Percentiles rank a stretch among this genome's conserved stretches.
phyloP scores from a whole-genome alignment of 116 monocot genomes.

The Cymodocea nodosa region DNA sequence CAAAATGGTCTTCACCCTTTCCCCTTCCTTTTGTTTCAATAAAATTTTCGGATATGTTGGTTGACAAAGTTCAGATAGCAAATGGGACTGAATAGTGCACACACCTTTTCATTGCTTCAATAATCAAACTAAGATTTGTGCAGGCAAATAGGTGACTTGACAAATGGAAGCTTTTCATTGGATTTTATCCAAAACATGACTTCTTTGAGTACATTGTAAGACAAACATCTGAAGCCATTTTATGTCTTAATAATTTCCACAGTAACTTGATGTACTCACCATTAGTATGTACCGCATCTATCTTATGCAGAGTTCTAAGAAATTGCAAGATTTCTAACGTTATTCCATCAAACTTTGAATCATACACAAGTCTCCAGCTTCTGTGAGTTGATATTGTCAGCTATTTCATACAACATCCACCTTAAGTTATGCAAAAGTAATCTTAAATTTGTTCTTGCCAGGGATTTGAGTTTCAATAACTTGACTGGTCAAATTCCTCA shows the following conservation, averaged over 20 bases:
- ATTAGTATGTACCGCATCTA: not conserved
- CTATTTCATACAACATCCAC: not conserved
- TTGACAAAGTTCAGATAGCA: no score
- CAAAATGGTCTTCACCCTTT: no score
- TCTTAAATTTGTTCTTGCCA: not conserved
- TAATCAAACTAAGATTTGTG: conserved; percentile 5
- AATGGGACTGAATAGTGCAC: no score
- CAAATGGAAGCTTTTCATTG: conserved; percentile 6
- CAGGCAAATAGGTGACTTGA: conserved; percentile 8
- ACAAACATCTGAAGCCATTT: not conserved
- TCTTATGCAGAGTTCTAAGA: not conserved
- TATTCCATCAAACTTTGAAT: conserved; percentile 2
- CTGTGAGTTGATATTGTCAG: conserved; percentile 7
- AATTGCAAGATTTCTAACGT: conserved; percentile 12
- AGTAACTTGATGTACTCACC: not conserved
- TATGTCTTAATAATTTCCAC: no score
- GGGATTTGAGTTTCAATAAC: conserved; percentile 13
- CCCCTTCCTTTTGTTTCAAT: no score
- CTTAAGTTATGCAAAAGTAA: not conserved
- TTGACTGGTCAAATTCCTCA: conserved; percentile 3
- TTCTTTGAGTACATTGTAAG: conserved; percentile 1
- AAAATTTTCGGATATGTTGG: no score
- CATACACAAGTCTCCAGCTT: not conserved
- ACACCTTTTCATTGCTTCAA: no score
- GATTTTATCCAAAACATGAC: conserved; percentile 12